Base-by-base conservation (phyloP, 805 yeast species). In the Saccharomycopsis microspora region DNA sequence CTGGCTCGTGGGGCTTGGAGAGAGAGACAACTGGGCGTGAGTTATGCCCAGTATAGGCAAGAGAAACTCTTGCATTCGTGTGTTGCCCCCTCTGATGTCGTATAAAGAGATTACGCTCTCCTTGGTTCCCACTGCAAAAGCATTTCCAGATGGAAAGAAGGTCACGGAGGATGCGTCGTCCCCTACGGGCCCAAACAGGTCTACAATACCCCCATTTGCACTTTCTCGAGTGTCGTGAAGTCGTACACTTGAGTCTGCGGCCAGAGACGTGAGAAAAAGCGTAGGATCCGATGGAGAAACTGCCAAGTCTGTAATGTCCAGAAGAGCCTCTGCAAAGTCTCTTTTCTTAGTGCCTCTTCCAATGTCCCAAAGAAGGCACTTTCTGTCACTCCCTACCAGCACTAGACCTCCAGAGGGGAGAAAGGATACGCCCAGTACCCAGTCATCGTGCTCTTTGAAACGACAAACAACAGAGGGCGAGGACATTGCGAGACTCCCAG, bases 391-490 rank as follows among this genome's bases (percentile, higher is more conserved):
- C 1, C 46, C 41, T 3, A 46, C 73, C 0, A 95, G 84, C 11
- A 87, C 57, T 0, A 86, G 60, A 32, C 67, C 68, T 4, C 70
- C 63, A 51, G 81, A 74, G 47, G 69, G 67, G n/a, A 82, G 48
- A 58, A 87, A 89, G 42, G 76, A 80, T 52, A 85, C 70, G 54
- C 80, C 86, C 0, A 90, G 78, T 4, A 89, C 75, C 59, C 87
- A 89, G 42, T 93, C 90, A 5, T 77, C 71, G 63, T 89, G 96
- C 1, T 93, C 93, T 59, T 83, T 81, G 59, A 85, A 74, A n/a
- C 54, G 49, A 32, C 52, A 48, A 10, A 51, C 54, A 8, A 48
- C 42, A 7, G 50, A 41, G 28, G 53, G 35, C 5, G 44, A 31
- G 5, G 35, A 19, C 29, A 10, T 40, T 5, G 9, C 6, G n/a